Percentiles rank a stretch among this genome's conserved stretches.
Conservation (phyloP, 148 eudicot genomes). For the Bassia scoparia region DNA sequence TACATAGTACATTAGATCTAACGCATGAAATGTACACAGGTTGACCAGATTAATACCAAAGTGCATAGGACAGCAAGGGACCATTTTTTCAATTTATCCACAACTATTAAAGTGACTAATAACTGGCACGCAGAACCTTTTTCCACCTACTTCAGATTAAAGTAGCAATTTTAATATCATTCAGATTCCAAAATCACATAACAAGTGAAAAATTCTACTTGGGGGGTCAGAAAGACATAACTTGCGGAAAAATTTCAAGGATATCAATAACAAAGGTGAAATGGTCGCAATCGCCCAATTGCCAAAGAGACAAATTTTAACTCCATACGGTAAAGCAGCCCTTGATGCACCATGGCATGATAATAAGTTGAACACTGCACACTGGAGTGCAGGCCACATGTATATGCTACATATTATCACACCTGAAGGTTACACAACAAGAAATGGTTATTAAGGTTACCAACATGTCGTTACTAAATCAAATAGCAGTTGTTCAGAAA, state of each 20-base stretch:
- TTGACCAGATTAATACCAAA: not conserved
- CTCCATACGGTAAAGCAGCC: conserved; percentile 99
- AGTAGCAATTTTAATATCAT: not conserved
- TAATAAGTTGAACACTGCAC: conserved; percentile 95
- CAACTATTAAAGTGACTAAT: not conserved
- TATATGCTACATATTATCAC: conserved; percentile 92
- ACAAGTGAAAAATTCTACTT: not conserved
- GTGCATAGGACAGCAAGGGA: not conserved
- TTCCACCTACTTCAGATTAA: not conserved
- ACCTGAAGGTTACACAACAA: conserved; percentile 47
- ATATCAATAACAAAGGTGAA: not conserved
- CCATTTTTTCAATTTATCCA: not conserved
- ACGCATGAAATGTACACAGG: not conserved
- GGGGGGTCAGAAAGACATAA: not conserved
- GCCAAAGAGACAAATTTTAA: conserved; percentile 33
- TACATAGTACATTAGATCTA: not conserved
- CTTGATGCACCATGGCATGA: conserved; percentile 98
- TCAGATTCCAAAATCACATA: not conserved
- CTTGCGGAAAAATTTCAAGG: not conserved
- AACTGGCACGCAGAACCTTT: no score
- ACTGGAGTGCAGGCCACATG: conserved; percentile 99
- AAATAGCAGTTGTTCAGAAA: not conserved
- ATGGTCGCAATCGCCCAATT: not conserved
- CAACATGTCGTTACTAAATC: conserved; percentile 3
- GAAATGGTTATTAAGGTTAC: conserved; percentile 9